Evolutionary conservation across 1,139 yeast species (phyloP).

Genomic region (Sugiyamaella grinbergsii): DNA sequence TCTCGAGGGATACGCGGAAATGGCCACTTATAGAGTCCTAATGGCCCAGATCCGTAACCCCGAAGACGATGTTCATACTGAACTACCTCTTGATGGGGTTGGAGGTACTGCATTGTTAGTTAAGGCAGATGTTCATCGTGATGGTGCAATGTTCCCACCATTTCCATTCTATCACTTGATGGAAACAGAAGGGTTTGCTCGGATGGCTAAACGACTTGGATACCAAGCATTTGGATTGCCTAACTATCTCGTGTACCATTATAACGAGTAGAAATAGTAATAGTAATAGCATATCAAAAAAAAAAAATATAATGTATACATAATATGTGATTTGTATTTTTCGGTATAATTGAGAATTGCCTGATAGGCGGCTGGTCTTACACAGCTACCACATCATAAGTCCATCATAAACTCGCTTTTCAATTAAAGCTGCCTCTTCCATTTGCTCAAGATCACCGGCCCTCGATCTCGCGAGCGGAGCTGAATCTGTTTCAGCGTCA

Average conservation of each 20-base stretch:
- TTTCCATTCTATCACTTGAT: slow-evolving; percentile 96
- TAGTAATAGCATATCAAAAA: too few species aligned
- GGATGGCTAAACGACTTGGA: slow-evolving; percentile 93
- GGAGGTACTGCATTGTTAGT: slow-evolving; percentile 95
- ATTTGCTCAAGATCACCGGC: too few species aligned
- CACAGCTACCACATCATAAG: too few species aligned
- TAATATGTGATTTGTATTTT: neutral
- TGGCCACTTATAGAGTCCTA: slow-evolving; percentile 92
- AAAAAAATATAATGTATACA: neutral
- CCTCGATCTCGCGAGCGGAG: too few species aligned
- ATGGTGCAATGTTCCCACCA: slow-evolving; percentile 99
- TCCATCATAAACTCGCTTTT: too few species aligned
- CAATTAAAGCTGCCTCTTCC: too few species aligned
- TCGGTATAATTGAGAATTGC: neutral
- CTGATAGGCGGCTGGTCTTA: too few species aligned
- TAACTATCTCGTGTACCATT: slow-evolving; percentile 85
- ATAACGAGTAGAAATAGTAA: slow-evolving; percentile 35
- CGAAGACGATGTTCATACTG: slow-evolving; percentile 58
- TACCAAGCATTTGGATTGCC: slow-evolving; percentile 92
- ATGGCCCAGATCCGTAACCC: slow-evolving; percentile 87
- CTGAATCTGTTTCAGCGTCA: neutral
- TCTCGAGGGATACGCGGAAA: slow-evolving; percentile 85
- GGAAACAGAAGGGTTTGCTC: slow-evolving; percentile 98
- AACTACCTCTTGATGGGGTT: slow-evolving; percentile 88
- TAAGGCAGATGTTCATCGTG: slow-evolving; percentile 96